Evolutionary conservation across 169 alveolate species (phyloP), one percentile per base, ranked within the genome.

Genomic region (Plasmodium yoelii): DNA sequence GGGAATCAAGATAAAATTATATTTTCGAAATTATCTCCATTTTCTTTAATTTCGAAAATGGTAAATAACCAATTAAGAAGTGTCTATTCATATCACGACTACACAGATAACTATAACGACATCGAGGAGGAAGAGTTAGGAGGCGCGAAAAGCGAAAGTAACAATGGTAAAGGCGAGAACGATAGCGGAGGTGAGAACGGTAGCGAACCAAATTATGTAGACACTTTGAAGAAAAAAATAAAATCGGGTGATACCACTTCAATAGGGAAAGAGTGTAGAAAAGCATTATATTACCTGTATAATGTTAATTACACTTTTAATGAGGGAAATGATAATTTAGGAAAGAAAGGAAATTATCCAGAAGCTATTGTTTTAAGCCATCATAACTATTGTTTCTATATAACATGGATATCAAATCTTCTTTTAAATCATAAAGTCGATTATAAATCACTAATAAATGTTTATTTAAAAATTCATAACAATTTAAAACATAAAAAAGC

Each of bases 11-110:
- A 71, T 57, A 59, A 51, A 60, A 70, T 71, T 1, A 86, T 86
- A 1, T 86, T 86, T 53, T 86, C 91, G 0, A 86, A 86, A 46
- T 24, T 86, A 7, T 86, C 91, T 12, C 91, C 91, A 2, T 86
- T 86, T 46, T 70, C 91, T 7, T 34, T 71, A 34, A 67, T 71
- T 5, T 24, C 56, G 10, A 51, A 57, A 15, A 75, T 53, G 0
- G 87, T 82, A 0, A 82, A 82, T 22, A 70, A 65, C n/a, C 56
- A 68, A 10, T 51, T 82, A 5, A n/a, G 86, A 13, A 82, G 84
- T 19, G 73, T 82, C 28, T 82, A 82, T 28, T 53, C 82, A 1
- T 82, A 68, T 61, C 90, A 82, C 53, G 84, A 82, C 18, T 82
- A 77, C 69, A 77, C 75, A 7, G 88, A 77, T 7, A 77, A 77